Percentiles rank a stretch among this genome's conserved stretches.
Conservation (phyloP, 352 stramenopile species). For the Phytophthora pinifolia region DNA sequence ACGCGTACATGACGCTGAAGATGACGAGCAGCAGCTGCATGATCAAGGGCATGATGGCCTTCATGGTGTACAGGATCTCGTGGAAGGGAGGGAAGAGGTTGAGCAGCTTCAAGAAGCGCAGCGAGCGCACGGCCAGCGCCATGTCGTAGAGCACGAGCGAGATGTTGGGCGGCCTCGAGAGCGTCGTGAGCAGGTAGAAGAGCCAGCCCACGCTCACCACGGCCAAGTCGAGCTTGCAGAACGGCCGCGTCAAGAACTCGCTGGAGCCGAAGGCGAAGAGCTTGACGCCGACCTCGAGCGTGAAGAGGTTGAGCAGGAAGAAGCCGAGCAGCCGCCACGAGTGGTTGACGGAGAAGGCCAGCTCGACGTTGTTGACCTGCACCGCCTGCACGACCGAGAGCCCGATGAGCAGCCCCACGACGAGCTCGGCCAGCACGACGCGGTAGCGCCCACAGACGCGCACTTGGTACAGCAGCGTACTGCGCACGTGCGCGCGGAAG, state of each 20-base stretch:
- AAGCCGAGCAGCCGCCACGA: constrained; percentile 77
- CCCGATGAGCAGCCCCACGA: constrained; percentile 75
- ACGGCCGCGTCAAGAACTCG: constrained; percentile 78
- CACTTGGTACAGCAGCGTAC: constrained; percentile 62
- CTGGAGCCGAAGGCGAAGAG: constrained; percentile 78
- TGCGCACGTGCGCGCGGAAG: constrained; percentile 53
- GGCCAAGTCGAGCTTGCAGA: constrained; percentile 75
- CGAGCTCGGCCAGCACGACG: constrained; percentile 69
- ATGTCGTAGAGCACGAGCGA: constrained; percentile 82
- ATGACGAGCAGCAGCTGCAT: constrained; percentile 81
- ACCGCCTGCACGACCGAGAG: constrained; percentile 77
- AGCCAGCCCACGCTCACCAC: constrained; percentile 75
- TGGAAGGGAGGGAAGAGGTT: constrained; percentile 85
- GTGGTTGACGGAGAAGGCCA: constrained; percentile 74
- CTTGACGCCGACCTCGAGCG: constrained; percentile 71
- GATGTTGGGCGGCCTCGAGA: constrained; percentile 58
- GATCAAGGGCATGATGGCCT: constrained; percentile 78
- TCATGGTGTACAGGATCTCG: constrained; percentile 85
- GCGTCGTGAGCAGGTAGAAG: constrained; percentile 75
- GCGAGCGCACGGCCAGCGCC: constrained; percentile 66
- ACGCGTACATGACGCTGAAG: constrained; percentile 84
- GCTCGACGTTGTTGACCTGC: constrained; percentile 82
- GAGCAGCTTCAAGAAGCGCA: constrained; percentile 81
- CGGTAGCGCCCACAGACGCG: constrained; percentile 63
- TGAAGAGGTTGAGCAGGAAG: constrained; percentile 69